A percentile compares a stretch with the other conserved stretches of the same genome.
These are phyloP conservation scores for Trichomonas vaginalis DNA, from an alignment of 208 protist genomes.

Conservation along the genomic window DNA sequence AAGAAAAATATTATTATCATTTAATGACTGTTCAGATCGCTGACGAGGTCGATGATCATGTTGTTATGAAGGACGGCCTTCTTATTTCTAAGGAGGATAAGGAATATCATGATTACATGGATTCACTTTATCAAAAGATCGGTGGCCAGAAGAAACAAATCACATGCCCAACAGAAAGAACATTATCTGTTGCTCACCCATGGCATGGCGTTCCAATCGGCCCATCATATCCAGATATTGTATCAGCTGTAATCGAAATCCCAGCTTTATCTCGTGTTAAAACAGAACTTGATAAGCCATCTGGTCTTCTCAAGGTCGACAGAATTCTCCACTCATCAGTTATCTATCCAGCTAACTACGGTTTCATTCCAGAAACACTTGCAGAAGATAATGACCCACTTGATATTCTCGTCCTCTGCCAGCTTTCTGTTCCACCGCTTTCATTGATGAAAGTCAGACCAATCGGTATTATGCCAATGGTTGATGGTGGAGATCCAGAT, in stretches of 20 bases:
- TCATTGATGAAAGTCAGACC: not conserved
- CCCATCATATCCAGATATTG: not conserved
- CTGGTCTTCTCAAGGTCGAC: not conserved
- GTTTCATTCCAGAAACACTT: conserved; percentile 10
- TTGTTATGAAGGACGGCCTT: not conserved
- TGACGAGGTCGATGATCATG: not conserved
- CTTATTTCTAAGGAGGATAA: not conserved
- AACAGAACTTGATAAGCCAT: not conserved
- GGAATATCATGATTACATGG: not conserved
- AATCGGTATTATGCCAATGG: not conserved
- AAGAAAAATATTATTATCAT: not conserved
- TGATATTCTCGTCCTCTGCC: not conserved
- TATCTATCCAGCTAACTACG: not conserved
- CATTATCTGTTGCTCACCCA: not conserved
- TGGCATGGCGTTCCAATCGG: not conserved
- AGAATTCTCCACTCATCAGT: not conserved
- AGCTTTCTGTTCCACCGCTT: not conserved
- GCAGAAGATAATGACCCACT: not conserved
- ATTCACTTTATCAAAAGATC: not conserved
- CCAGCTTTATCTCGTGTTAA: not conserved
- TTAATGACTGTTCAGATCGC: not conserved
- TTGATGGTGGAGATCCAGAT: not conserved
- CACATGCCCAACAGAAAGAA: not conserved
- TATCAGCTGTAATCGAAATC: not conserved
- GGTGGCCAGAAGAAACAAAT: not conserved